Percentiles rank a stretch among this genome's conserved stretches.
These are phyloP conservation scores for Casaregolazyma suthepensis DNA, from an alignment of 1,139 yeast species.

Conservation along the genomic window DNA sequence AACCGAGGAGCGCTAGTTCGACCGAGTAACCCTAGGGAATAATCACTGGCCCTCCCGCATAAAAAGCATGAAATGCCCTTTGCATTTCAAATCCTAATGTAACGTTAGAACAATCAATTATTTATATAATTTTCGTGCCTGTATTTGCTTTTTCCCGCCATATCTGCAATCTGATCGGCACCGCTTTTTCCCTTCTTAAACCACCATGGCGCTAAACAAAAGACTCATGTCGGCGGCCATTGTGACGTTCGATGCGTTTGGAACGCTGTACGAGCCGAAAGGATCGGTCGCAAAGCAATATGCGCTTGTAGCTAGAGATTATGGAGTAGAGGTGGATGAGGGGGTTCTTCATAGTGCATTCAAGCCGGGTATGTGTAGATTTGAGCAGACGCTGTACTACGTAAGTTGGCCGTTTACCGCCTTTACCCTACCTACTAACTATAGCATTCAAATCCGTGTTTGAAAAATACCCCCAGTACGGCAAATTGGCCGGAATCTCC, in stretches of 20 bases:
- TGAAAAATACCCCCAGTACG: conserved; percentile 23
- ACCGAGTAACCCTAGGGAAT: too few relatives aligned
- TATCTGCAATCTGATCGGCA: background rate
- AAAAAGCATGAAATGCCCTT: background rate
- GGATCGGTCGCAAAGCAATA: conserved; percentile 23
- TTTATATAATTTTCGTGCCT: background rate
- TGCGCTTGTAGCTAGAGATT: conserved; percentile 15
- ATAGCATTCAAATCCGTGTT: conserved; percentile 17
- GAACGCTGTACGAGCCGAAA: conserved; percentile 24
- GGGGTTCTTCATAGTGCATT: conserved; percentile 14
- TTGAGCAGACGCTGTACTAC: background rate
- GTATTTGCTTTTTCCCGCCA: background rate
- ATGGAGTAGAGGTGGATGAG: conserved; percentile 17
- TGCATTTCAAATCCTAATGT: background rate
- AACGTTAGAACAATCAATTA: background rate
- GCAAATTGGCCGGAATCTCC: conserved; percentile 16
- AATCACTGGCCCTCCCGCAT: too few relatives aligned
- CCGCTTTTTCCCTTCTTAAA: background rate
- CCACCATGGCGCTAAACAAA: background rate
- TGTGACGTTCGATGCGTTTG: conserved; percentile 29
- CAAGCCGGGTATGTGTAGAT: conserved; percentile 11
- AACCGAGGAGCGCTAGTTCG: too few relatives aligned
- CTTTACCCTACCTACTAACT: too few relatives aligned
- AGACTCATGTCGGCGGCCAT: conserved; percentile 6
- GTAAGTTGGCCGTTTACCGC: too few relatives aligned